Base-by-base conservation (phyloP, 2,329 filamentous ascomycete genomes). In the Ascochyta fabae region DNA sequence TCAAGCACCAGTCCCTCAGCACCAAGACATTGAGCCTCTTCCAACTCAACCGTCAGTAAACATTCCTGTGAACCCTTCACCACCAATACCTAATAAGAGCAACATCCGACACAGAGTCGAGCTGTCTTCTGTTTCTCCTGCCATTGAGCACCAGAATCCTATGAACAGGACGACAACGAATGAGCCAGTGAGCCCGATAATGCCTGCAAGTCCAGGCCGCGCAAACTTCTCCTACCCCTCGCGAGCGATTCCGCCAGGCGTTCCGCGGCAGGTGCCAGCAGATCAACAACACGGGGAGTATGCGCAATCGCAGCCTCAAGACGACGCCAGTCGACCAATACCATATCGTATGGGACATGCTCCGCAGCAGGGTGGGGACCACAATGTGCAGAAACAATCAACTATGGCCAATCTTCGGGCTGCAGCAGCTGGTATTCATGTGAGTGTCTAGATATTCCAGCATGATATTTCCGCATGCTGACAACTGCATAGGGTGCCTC, bases 181-280 rank as follows among this genome's bases (percentile, higher is more conserved):
- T 6, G 58, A 65, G 12, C 51, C 62, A 6, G 62, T 64, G 23
- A 67, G 66, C 13, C 67, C 66, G 3, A 55, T 71, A 2, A 69
- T 60, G 13, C 70, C 71, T 6, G 53, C 59, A 9, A 72, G 69
- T 49, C 69, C 72, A 9, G 59, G 59, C 2, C 60, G 66, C 19
- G 67, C 67, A 6, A 74, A 75, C 52, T 75, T 75, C 53, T 75
- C 72, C 0, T 75, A 75, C 40, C 72, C 72, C 19, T 65, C 68
- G 10, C 56, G 72, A 53, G 60, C 66, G 43, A 71, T 70, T 6
- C 72, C 72, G 15, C 59, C 65, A 41, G 71, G 72, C 13, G 65
- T 70, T 6, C 70, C 72, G 12, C 65, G 69, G 23, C 69, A 73
- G 15, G 52, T 73, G 9, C 64, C 66, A 16, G 36, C 38, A 19